phyloP scores from a whole-genome alignment of 2,329 filamentous ascomycete genomes.

The Nigrograna mackinnonii region DNA sequence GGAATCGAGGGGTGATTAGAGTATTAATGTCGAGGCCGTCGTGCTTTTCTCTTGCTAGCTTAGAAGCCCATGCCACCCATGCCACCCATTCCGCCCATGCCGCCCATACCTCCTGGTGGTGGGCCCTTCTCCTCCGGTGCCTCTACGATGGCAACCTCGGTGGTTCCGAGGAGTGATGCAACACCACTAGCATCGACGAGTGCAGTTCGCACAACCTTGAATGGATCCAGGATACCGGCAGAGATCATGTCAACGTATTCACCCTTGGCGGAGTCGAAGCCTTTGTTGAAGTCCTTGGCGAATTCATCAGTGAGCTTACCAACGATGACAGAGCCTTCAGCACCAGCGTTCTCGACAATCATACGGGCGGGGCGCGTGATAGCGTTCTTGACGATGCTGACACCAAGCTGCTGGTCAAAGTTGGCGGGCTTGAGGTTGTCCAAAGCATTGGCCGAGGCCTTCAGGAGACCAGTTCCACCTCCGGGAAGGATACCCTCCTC shows the following conservation, averaged over 20 bases:
- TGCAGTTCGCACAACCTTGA: slow-evolving; percentile 98
- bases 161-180: slow-evolving; percentile 94
- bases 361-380: slow-evolving; percentile 93
- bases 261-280: slow-evolving; percentile 94
- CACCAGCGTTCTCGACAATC: slow-evolving; percentile 96
- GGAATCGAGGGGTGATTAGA: slow-evolving; percentile 29
- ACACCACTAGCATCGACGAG: slow-evolving; percentile 95
- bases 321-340: slow-evolving; percentile 93
- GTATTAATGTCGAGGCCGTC: slow-evolving; percentile 25
- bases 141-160: slow-evolving; percentile 96
- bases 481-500: slow-evolving; percentile 99
- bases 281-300: slow-evolving; percentile 93
- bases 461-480: slow-evolving; percentile 96
- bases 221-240: slow-evolving; percentile 95
- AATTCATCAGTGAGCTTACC: slow-evolving; percentile 98
- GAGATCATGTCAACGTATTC: slow-evolving; percentile 99
- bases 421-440: slow-evolving; percentile 82
- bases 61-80: slow-evolving; percentile 67
- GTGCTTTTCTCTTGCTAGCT: slow-evolving; percentile 25
- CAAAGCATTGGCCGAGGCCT: slow-evolving; percentile 90
- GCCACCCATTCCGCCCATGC: slow-evolving; percentile 64
- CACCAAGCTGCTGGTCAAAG: slow-evolving; percentile 99
- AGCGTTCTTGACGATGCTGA: slow-evolving; percentile 96
- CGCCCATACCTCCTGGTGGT: slow-evolving; percentile 35
- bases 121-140: slow-evolving; percentile 88